phyloP scores from a whole-genome alignment of 345 rosid species.

The Eucalyptus cladocalyx region DNA sequence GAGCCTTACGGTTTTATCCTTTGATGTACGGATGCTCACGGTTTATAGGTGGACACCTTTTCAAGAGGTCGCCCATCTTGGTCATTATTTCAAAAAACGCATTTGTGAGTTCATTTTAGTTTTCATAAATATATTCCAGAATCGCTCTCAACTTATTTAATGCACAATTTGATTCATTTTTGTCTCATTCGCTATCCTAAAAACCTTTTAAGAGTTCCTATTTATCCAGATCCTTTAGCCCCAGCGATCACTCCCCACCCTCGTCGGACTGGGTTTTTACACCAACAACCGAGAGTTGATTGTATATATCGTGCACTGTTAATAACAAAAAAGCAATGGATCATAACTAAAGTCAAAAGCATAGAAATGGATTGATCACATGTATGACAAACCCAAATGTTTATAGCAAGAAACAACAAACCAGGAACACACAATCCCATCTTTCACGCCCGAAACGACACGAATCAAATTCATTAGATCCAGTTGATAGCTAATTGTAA shows the following conservation, averaged over 20 bases:
- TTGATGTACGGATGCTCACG: fast-evolving
- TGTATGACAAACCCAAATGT: no score
- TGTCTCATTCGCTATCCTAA: fast-evolving
- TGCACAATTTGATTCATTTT: fast-evolving
- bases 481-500: background rate
- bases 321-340: no score
- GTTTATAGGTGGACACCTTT: no score
- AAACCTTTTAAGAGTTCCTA: fast-evolving
- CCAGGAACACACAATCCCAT: background rate
- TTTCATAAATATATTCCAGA: fast-evolving
- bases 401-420: no score
- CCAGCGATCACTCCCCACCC: fast-evolving
- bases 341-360: no score
- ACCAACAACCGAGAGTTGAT: background rate
- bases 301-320: no score
- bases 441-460: background rate
- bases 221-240: fast-evolving
- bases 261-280: fast-evolving
- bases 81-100: fast-evolving
- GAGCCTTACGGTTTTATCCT: fast-evolving
- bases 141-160: fast-evolving
- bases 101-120: fast-evolving
- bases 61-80: fast-evolving
- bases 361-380: no score
- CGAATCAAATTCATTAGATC: background rate